A percentile compares a stretch with the other conserved stretches of the same genome.
Evolutionary conservation across 257 asterid genomes (phyloP).

Genomic region (Rhazya stricta): DNA sequence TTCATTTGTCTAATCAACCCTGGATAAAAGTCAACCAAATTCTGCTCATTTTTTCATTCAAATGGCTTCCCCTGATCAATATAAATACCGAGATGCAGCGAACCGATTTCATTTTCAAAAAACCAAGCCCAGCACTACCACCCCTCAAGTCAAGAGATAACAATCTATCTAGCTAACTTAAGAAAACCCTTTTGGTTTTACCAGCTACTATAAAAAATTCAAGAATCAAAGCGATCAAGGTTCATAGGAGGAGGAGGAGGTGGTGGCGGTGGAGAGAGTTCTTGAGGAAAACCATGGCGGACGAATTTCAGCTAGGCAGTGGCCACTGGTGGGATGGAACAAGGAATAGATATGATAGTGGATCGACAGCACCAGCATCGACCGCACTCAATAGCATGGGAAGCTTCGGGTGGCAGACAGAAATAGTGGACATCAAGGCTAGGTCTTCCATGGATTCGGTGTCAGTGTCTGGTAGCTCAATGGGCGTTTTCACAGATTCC

Average conservation of each 20-base stretch:
- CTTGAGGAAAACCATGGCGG: constrained; percentile 40
- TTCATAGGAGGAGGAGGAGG: background rate
- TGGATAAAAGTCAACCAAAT: constrained; percentile 62
- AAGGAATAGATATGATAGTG: constrained; percentile 45
- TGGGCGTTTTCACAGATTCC: constrained; percentile 21
- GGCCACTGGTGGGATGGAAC: constrained; percentile 78
- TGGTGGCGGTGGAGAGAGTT: background rate
- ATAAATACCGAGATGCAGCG: constrained; percentile 52
- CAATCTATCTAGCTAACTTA: constrained; percentile 4
- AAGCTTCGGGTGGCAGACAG: constrained; percentile 60
- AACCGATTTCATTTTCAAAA: constrained; percentile 45
- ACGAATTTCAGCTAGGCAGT: constrained; percentile 65
- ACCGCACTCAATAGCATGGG: constrained; percentile 41
- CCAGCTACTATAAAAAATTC: background rate
- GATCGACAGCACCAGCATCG: constrained; percentile 35
- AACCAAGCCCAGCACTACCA: constrained; percentile 5
- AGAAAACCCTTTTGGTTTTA: background rate
- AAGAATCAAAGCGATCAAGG: background rate
- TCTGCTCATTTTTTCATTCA: constrained; percentile 29
- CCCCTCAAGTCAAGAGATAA: background rate
- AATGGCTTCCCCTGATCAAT: constrained; percentile 22
- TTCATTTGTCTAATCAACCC: constrained; percentile 48
- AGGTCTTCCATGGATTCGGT: constrained; percentile 46
- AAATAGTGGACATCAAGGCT: constrained; percentile 45
- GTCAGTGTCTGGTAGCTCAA: constrained; percentile 25